phyloP scores from a whole-genome alignment of 768 basidiomycete species.

The Leucosporidium scottii region DNA sequence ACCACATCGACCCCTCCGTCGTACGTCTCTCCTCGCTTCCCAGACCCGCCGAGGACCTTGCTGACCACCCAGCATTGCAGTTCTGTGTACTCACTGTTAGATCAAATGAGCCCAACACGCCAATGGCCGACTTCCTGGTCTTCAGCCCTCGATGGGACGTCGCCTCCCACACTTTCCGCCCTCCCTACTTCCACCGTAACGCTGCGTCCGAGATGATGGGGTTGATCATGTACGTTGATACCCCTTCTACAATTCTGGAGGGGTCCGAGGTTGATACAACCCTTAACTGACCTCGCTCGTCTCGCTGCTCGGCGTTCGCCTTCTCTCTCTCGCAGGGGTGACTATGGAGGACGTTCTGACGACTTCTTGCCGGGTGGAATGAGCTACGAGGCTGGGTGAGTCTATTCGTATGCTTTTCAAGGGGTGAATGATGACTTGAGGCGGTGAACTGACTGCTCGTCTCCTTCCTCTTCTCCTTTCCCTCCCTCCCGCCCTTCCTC shows the following conservation, averaged over 20 bases:
- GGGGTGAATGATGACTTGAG: not conserved
- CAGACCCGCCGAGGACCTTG: not conserved
- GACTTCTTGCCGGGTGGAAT: constrained; percentile 58
- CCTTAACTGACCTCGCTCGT: not conserved
- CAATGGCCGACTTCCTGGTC: constrained; percentile 58
- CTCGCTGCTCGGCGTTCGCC: not conserved
- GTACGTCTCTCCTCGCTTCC: not conserved
- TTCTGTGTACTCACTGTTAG: constrained; percentile 61
- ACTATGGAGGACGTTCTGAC: constrained; percentile 58
- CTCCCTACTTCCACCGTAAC: constrained; percentile 49
- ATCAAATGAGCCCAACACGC: constrained; percentile 55
- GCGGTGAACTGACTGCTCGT: not conserved
- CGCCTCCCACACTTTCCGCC: constrained; percentile 54
- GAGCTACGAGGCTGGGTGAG: constrained; percentile 54
- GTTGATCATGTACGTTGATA: constrained; percentile 45
- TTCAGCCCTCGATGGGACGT: constrained; percentile 63
- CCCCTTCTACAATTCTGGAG: not conserved
- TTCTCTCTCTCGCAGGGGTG: constrained; percentile 19
- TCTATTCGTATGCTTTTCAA: too few species aligned
- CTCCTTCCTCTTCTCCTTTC: not conserved
- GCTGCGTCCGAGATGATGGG: constrained; percentile 60
- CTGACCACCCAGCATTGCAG: too few species aligned
- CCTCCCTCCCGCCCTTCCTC: too few species aligned
- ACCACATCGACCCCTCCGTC: constrained; percentile 64
- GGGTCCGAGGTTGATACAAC: not conserved